A percentile compares a stretch with the other conserved stretches of the same genome.
These are phyloP conservation scores for Backusella parvicylindrica DNA, from an alignment of 192 early-diverging fungal genomes.

Conservation along the genomic window DNA sequence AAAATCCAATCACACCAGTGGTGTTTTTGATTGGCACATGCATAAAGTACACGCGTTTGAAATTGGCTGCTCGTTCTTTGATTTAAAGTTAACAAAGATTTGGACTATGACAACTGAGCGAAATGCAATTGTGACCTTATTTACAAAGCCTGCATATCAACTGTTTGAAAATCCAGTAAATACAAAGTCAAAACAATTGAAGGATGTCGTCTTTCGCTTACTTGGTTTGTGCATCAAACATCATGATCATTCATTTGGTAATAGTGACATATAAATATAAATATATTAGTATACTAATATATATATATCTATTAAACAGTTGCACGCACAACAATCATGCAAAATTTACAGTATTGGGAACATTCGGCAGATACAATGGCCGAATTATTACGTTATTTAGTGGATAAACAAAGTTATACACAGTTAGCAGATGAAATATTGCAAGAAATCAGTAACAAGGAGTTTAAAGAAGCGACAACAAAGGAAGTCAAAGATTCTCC, in stretches of 20 bases:
- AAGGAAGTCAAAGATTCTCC: constrained; percentile 66
- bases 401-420: constrained; percentile 56
- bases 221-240: constrained; percentile 76
- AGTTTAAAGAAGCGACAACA: constrained; percentile 43
- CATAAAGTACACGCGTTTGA: constrained; percentile 59
- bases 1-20: not conserved
- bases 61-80: constrained; percentile 45
- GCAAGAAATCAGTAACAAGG: constrained; percentile 57
- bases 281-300: not conserved
- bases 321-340: constrained; percentile 72
- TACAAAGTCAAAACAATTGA: constrained; percentile 58
- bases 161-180: constrained; percentile 77
- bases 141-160: constrained; percentile 74
- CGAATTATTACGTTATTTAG: constrained; percentile 61
- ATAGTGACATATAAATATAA: not conserved
- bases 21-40: constrained; percentile 53
- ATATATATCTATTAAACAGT: constrained; percentile 29
- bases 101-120: constrained; percentile 68
- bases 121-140: constrained; percentile 67
- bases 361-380: constrained; percentile 83
- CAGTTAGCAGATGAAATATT: constrained; percentile 74
- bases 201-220: constrained; percentile 57
- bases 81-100: constrained; percentile 63
- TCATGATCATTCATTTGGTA: constrained; percentile 75
- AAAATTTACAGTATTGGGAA: constrained; percentile 83